These are phyloP conservation scores for Fallopia convolvulus DNA, from an alignment of 148 eudicot genomes.

Conservation along the genomic window DNA sequence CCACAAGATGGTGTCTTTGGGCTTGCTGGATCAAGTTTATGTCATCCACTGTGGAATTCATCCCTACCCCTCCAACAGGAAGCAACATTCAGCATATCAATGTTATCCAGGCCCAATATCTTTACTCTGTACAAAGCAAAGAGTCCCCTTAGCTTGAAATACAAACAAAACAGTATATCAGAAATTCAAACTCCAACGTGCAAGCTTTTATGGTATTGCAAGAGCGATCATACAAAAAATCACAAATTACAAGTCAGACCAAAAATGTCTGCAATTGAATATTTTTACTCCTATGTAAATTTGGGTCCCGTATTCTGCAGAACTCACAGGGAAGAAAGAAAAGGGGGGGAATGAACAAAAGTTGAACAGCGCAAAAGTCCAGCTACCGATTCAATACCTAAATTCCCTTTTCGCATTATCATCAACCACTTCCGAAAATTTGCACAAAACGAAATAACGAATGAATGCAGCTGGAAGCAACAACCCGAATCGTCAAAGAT, in stretches of 20 bases:
- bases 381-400: not conserved
- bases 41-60: conserved; percentile 90
- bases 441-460: not conserved
- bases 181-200: not conserved
- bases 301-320: not conserved
- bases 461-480: not conserved
- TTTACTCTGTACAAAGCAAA: not conserved
- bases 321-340: not conserved
- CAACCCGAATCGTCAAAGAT: not conserved
- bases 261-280: not conserved
- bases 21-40: conserved; percentile 82
- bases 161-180: not conserved
- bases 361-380: not conserved
- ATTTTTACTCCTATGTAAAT: not conserved
- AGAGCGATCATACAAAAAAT: not conserved
- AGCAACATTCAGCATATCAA: conserved; percentile 94
- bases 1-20: conserved; percentile 78
- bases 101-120: conserved; percentile 15
- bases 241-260: not conserved
- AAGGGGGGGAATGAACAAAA: not conserved
- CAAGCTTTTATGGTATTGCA: not conserved
- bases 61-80: conserved; percentile 57
- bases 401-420: not conserved
- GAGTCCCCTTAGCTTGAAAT: not conserved
- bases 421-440: not conserved